phyloP scores from a whole-genome alignment of 495 filamentous ascomycete species.

The Margaritispora aquatica region DNA sequence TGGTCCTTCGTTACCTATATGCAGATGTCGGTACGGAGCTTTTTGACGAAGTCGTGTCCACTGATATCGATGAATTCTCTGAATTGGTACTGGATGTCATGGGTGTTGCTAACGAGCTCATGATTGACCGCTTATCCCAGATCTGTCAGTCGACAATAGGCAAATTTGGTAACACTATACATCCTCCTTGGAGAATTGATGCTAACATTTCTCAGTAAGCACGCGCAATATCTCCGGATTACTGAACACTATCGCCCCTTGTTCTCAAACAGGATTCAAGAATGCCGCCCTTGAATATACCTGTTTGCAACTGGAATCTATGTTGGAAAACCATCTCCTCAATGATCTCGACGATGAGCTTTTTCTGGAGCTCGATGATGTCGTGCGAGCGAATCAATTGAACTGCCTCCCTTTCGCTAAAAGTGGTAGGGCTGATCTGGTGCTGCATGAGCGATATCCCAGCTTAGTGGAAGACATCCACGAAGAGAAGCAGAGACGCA shows the following conservation, averaged over 20 bases:
- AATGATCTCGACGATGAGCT: slow-evolving; percentile 84
- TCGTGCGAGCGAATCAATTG: slow-evolving; percentile 77
- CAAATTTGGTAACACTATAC: slow-evolving; percentile 55
- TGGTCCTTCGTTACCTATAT: slow-evolving; percentile 80
- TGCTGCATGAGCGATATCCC: slow-evolving; percentile 68
- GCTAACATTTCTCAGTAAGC: slow-evolving; percentile 46
- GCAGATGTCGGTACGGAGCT: slow-evolving; percentile 73
- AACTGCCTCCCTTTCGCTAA: slow-evolving; percentile 67
- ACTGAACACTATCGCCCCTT: slow-evolving; percentile 76
- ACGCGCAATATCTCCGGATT: slow-evolving; percentile 81
- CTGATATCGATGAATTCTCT: slow-evolving; percentile 72
- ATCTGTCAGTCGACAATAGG: slow-evolving; percentile 85
- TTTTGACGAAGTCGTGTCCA: slow-evolving; percentile 68
- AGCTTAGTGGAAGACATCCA: slow-evolving; percentile 42
- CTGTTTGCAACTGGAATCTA: slow-evolving; percentile 79
- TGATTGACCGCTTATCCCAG: slow-evolving; percentile 86
- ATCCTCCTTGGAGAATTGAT: not conserved
- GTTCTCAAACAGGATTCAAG: slow-evolving; percentile 78
- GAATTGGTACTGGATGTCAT: slow-evolving; percentile 90
- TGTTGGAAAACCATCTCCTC: slow-evolving; percentile 81
- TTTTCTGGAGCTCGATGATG: slow-evolving; percentile 66
- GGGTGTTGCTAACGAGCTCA: slow-evolving; percentile 84
- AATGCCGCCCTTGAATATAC: slow-evolving; percentile 85
- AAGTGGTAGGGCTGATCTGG: slow-evolving; percentile 63
- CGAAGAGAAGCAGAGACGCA: slow-evolving; percentile 41